These are phyloP conservation scores for Grigorovia yakushimaensis DNA, from an alignment of 805 yeast genomes.

Conservation along the genomic window DNA sequence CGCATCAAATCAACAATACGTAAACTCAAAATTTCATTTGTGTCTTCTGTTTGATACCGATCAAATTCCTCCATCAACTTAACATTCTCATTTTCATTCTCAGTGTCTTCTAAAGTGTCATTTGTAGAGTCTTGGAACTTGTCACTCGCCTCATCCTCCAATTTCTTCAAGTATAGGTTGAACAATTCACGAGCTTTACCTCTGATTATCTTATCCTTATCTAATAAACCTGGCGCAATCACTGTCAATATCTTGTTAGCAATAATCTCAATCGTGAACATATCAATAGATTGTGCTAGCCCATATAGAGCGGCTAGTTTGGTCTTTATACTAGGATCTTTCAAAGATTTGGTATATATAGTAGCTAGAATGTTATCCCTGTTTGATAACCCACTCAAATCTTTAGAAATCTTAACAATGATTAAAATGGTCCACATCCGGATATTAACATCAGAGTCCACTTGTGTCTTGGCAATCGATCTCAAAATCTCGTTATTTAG, in stretches of 20 bases:
- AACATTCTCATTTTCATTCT: not conserved
- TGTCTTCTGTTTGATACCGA: not conserved
- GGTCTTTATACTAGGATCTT: conserved; percentile 69
- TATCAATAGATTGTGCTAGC: conserved; percentile 51
- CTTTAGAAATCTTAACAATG: conserved; percentile 17
- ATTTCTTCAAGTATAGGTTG: conserved; percentile 46
- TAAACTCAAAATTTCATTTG: not conserved
- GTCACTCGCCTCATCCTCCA: conserved; percentile 36
- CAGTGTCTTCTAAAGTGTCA: not conserved
- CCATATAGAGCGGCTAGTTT: conserved; percentile 71
- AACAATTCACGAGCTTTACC: conserved; percentile 61
- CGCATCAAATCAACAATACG: conserved; percentile 1
- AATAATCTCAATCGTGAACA: conserved; percentile 63
- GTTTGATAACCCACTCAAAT: conserved; percentile 22
- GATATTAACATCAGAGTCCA: conserved; percentile 22
- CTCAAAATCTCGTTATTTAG: conserved; percentile 78
- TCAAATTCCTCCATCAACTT: not conserved
- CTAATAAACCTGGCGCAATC: conserved; percentile 75
- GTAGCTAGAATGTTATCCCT: conserved; percentile 73
- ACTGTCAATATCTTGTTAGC: conserved; percentile 76
- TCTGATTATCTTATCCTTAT: conserved; percentile 60
- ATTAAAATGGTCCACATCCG: conserved; percentile 26
- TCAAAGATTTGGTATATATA: conserved; percentile 74
- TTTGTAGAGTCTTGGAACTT: not conserved
- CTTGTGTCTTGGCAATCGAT: conserved; percentile 51